Evolutionary conservation across 352 stramenopile genomes (phyloP), one percentile per base, ranked within the genome.

Genomic region (Phytopythium chamaehyphon): DNA sequence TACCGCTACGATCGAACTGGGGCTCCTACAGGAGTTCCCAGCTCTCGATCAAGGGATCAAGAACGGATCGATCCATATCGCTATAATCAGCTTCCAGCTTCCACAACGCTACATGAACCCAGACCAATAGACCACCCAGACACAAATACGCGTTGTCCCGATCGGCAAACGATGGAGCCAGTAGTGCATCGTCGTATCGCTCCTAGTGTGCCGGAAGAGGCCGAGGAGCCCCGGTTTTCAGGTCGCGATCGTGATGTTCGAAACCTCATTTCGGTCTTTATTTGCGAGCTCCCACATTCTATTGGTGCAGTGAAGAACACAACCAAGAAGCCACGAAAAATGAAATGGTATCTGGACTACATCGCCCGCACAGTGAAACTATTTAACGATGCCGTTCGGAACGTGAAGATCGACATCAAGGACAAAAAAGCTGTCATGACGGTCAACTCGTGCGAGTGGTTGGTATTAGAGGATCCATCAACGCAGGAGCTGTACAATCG

Each of bases 341-440:
- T 88, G 59, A 75, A 69, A 19, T 91, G 76, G 45, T 91, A 88
- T 40, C 50, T 89, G 0, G 74, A 87, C 37, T 87, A 88, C 35
- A 60, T 69, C 12, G 54, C 85, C 51, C 66, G 76, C 6, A 76
- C 82, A 19, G 58, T 83, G 42, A 48, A 69, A 1, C 47, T 74
- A 7, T 81, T 64, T 21, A 61, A 73, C 21, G 28, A 33, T 33
- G 5, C 5, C 28, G 28, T 33, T 33, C 37, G 42, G 2, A 56
- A 69, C 14, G 57, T 83, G 10, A 73, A 73, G 36, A 55, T 91
- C 9, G 68, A 62, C 15, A 63, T 87, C 26, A 44, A 68, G 7
- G 54, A 71, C 3, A 59, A 61, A 22, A 68, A 67, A 47, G 76
- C 64, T 11, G 23, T 53, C 2, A 59, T 91, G 37, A 73, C 50